phyloP scores from a whole-genome alignment of 2,329 filamentous ascomycete species.

The Colletotrichum truncatum region DNA sequence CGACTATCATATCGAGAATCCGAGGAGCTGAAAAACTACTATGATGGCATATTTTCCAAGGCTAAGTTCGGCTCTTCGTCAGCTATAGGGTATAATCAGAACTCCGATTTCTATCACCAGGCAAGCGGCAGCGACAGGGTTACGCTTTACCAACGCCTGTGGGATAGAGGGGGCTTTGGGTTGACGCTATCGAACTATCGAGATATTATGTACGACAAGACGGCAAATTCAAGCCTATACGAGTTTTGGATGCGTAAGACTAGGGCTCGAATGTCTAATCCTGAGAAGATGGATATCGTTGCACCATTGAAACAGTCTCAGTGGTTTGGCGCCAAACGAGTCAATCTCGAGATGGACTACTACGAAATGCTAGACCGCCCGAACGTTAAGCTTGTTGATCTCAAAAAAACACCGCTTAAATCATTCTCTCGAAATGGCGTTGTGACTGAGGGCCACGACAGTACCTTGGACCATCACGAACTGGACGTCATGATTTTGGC shows the following conservation, averaged over 20 bases:
- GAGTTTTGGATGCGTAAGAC: conserved; percentile 24
- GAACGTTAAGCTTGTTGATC: conserved; percentile 17
- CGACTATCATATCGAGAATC: conserved; percentile 54
- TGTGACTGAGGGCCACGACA: not conserved
- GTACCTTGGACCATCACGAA: not conserved
- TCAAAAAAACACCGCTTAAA: conserved; percentile 13
- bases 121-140: conserved; percentile 49
- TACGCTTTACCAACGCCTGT: conserved; percentile 52
- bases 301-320: conserved; percentile 14
- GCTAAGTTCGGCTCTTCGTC: not conserved
- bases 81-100: not conserved
- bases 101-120: not conserved
- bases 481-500: conserved; percentile 30
- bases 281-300: conserved; percentile 16
- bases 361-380: conserved; percentile 27
- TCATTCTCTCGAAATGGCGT: conserved; percentile 6
- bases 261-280: conserved; percentile 3
- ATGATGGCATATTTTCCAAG: conserved; percentile 49
- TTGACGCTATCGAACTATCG: conserved; percentile 53
- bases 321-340: not conserved
- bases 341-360: conserved; percentile 13
- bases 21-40: conserved; percentile 45
- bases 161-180: conserved; percentile 54
- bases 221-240: conserved; percentile 10
- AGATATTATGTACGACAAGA: not conserved